These are phyloP conservation scores for Mortierella sp. DNA, from an alignment of 371 early-diverging fungal species.

Conservation along the genomic window DNA sequence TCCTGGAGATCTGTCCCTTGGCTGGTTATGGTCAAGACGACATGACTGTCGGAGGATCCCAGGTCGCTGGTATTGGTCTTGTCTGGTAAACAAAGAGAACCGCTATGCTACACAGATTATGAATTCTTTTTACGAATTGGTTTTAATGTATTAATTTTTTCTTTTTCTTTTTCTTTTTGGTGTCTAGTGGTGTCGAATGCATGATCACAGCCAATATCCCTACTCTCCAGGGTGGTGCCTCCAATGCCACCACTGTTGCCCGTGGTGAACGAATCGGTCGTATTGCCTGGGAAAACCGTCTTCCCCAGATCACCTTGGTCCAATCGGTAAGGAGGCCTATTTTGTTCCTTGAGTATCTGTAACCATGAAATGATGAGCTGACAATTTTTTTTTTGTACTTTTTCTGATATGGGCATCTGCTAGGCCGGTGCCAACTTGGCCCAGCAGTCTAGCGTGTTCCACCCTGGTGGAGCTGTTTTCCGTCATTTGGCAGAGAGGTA, in stretches of 20 bases:
- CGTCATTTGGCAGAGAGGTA: constrained; percentile 74
- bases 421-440: constrained; percentile 83
- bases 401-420: too few relatives aligned
- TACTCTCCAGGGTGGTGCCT: constrained; percentile 73
- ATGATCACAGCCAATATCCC: constrained; percentile 75
- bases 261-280: constrained; percentile 69
- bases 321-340: constrained; percentile 62
- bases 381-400: background rate
- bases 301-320: constrained; percentile 69
- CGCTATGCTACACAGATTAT: background rate
- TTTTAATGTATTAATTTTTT: background rate
- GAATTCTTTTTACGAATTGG: background rate
- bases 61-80: constrained; percentile 78
- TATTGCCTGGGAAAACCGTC: constrained; percentile 71
- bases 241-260: constrained; percentile 69
- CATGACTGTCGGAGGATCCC: constrained; percentile 79
- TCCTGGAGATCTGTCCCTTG: constrained; percentile 75
- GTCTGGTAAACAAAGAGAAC: constrained; percentile 63
- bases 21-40: constrained; percentile 80
- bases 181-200: constrained; percentile 74
- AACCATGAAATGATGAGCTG: background rate
- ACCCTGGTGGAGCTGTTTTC: constrained; percentile 80
- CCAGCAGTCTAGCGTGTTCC: constrained; percentile 81
- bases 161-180: background rate
- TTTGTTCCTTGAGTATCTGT: background rate